Evolutionary conservation across 2,329 filamentous ascomycete species (phyloP), one percentile per base, ranked within the genome.

Genomic region (Diaporthe humulicola): DNA sequence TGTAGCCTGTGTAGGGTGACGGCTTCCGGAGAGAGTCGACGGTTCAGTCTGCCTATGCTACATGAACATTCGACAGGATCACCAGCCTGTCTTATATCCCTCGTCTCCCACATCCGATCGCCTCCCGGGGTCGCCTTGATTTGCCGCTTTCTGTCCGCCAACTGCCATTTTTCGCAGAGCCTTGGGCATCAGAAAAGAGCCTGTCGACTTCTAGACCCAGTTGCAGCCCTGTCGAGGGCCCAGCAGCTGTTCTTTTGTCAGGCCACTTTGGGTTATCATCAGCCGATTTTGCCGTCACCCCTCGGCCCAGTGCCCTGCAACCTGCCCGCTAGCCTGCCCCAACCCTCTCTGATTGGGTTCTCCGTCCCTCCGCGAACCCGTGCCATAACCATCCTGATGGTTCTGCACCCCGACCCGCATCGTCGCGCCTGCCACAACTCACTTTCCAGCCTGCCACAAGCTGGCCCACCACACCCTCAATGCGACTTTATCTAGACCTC

Each of bases 241-340:
- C 70, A 48, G 69, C 38, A 45, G 58, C 64, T 22, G 73, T 45
- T 45, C 25, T 38, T 50, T 54, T 50, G 70, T 75, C 74, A 75
- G 71, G 58, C 71, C 71, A 76, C 61, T 71, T 73, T 50, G 45
- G 40, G 36, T 40, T 58, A 52, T 56, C 50, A 76, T 76, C 72
- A 71, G 71, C 57, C 64, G 71, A 75, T 75, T 71, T 58, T 74
- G 66, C 71, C 66, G 74, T 75, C 71, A 75, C 70, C 50, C 57
- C 50, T 48, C 52, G 42, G 38, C 42, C 38, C 40, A 38, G 61
- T 40, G 58, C 67, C n/a, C 58, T 73, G 64, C 45, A 52, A 40
- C 64, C 36, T 12, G 33, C 40, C 64, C 67, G 38, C 67, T 70
- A 56, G 38, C 67, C 52, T 57, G 52, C 52, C 67, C 36, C 52